phyloP scores from a whole-genome alignment of 2,329 filamentous ascomycete species.

The Penicillium sp. region DNA sequence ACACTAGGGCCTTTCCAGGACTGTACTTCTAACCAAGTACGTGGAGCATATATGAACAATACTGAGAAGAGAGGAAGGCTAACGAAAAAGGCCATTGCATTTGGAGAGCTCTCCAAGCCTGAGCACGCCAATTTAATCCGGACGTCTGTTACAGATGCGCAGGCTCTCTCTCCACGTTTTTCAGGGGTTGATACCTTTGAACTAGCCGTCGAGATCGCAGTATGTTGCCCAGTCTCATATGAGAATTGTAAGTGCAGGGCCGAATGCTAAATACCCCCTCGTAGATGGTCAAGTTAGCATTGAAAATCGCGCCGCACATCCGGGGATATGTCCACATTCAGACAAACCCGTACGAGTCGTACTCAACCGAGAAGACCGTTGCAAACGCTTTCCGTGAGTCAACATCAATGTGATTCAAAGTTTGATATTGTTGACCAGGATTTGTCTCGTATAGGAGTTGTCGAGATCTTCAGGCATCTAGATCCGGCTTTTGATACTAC shows the following conservation, averaged over 20 bases:
- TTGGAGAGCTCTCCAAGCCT: slow-evolving; percentile 51
- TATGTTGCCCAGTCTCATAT: slow-evolving; percentile 33
- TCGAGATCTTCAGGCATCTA: slow-evolving; percentile 53
- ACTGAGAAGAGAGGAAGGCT: neutral
- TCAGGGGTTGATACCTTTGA: slow-evolving; percentile 48
- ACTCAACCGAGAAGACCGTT: slow-evolving; percentile 56
- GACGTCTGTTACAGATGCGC: slow-evolving; percentile 29
- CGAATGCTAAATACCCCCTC: neutral
- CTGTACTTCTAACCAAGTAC: slow-evolving; percentile 61
- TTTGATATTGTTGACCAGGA: neutral
- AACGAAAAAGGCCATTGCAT: slow-evolving; percentile 53
- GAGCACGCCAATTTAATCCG: slow-evolving; percentile 37
- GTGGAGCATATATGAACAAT: neutral
- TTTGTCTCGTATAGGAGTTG: slow-evolving; percentile 50
- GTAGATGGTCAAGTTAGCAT: slow-evolving; percentile 61
- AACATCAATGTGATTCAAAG: neutral
- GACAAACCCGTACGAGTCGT: slow-evolving; percentile 62
- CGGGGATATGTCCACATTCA: slow-evolving; percentile 63
- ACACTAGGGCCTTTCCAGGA: slow-evolving; percentile 56
- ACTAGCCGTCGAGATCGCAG: slow-evolving; percentile 62
- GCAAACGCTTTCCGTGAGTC: slow-evolving; percentile 57
- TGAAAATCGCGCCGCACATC: slow-evolving; percentile 57
- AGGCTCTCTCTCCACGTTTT: slow-evolving; percentile 46
- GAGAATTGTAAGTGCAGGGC: neutral
- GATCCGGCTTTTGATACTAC: slow-evolving; percentile 51